phyloP scores from a whole-genome alignment of 495 filamentous ascomycete species.

The Talaromyces wortmannii region DNA sequence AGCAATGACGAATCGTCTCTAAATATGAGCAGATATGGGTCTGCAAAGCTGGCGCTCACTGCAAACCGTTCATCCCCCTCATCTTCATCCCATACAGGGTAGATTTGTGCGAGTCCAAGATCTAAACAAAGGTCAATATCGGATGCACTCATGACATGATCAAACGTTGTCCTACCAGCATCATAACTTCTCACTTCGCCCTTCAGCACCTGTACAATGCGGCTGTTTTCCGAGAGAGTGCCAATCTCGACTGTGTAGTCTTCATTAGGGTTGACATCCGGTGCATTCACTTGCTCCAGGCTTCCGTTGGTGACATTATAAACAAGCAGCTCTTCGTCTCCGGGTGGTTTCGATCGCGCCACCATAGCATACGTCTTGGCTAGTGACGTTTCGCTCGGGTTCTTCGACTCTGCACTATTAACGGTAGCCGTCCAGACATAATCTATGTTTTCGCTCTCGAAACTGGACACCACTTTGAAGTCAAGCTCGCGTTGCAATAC shows the following conservation, averaged over 20 bases:
- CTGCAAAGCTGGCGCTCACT: slow-evolving; percentile 73
- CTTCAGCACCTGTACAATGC: slow-evolving; percentile 77
- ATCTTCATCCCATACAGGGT: slow-evolving; percentile 84
- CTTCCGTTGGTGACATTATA: slow-evolving; percentile 18
- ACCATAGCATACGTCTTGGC: slow-evolving; percentile 30
- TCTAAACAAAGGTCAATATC: slow-evolving; percentile 43
- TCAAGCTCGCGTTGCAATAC: slow-evolving; percentile 70
- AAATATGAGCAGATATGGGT: slow-evolving; percentile 82
- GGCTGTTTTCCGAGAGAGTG: slow-evolving; percentile 61
- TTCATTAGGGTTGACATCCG: slow-evolving; percentile 85
- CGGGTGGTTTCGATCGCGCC: slow-evolving; percentile 20
- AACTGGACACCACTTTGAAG: slow-evolving; percentile 57
- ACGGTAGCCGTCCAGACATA: slow-evolving; percentile 29
- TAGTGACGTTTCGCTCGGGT: slow-evolving; percentile 25
- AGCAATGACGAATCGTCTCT: slow-evolving; percentile 73
- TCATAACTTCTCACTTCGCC: slow-evolving; percentile 85
- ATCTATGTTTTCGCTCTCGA: slow-evolving; percentile 22
- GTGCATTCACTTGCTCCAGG: slow-evolving; percentile 27
- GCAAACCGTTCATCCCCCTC: slow-evolving; percentile 72
- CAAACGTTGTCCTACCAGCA: slow-evolving; percentile 51
- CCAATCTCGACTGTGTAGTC: slow-evolving; percentile 78
- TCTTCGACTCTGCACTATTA: slow-evolving; percentile 49
- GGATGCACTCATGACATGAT: background rate
- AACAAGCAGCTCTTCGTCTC: slow-evolving; percentile 35
- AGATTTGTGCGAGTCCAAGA: slow-evolving; percentile 77